Percentiles rank a stretch among this genome's conserved stretches.
Conservation (phyloP, 345 rosid species). For the Gossypium raimondii region DNA sequence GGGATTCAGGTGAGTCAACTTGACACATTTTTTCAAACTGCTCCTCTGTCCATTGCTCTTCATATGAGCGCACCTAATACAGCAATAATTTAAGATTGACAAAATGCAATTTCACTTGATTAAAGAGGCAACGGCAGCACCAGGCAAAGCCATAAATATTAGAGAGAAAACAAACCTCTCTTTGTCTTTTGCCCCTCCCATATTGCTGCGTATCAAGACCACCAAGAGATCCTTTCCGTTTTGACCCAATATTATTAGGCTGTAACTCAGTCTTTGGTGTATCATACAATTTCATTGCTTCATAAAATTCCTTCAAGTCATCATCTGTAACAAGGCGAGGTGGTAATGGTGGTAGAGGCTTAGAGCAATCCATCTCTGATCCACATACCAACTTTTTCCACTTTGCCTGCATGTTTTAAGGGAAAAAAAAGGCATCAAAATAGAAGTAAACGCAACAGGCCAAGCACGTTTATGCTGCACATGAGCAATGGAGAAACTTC, state of each 20-base stretch:
- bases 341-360: constrained; percentile 48
- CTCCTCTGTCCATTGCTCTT: constrained; percentile 90
- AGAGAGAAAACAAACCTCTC: constrained; percentile 67
- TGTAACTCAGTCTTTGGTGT: constrained; percentile 44
- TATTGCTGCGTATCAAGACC: constrained; percentile 66
- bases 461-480: constrained; percentile 12
- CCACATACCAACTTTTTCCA: constrained; percentile 57
- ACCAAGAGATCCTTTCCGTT: constrained; percentile 54
- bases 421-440: constrained; percentile 3
- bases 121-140: constrained; percentile 4
- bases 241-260: constrained; percentile 47
- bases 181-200: constrained; percentile 92
- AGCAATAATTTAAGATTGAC: constrained; percentile 9
- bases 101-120: neutral
- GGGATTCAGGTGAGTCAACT: constrained; percentile 70
- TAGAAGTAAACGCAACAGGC: neutral
- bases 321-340: constrained; percentile 83
- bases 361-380: constrained; percentile 39
- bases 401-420: constrained; percentile 46
- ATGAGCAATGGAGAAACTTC: constrained; percentile 1
- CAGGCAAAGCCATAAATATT: neutral
- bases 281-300: constrained; percentile 68
- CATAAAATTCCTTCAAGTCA: constrained; percentile 64
- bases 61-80: constrained; percentile 77
- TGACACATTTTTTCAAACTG: constrained; percentile 92